Evolutionary conservation across 2,329 filamentous ascomycete genomes (phyloP).

Genomic region (Penicillium sp.): DNA sequence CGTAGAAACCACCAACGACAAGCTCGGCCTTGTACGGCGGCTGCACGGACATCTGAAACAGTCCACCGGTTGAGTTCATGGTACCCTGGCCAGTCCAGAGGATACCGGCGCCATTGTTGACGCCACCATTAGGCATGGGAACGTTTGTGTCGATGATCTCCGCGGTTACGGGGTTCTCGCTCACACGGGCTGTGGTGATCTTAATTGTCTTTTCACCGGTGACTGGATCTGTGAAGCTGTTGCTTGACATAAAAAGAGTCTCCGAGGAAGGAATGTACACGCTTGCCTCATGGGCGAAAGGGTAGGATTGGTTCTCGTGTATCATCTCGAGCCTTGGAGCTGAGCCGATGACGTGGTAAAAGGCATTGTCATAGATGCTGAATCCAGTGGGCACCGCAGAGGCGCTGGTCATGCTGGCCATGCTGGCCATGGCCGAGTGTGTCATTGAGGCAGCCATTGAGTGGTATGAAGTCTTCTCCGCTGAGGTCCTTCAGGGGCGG

Average conservation of each 20-base stretch:
- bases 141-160: conserved; percentile 41
- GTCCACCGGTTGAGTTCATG: conserved; percentile 17
- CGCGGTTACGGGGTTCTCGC: conserved; percentile 15
- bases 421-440: neutral
- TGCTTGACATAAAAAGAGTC: conserved; percentile 42
- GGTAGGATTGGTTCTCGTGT: conserved; percentile 39
- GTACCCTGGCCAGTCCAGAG: conserved; percentile 47
- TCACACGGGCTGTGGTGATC: conserved; percentile 18
- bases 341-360: conserved; percentile 36
- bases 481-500: neutral
- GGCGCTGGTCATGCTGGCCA: conserved; percentile 4
- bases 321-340: conserved; percentile 40
- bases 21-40: conserved; percentile 26
- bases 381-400: conserved; percentile 23
- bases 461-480: neutral
- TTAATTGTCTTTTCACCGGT: conserved; percentile 20
- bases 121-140: conserved; percentile 51
- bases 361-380: conserved; percentile 19
- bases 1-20: conserved; percentile 35
- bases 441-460: neutral
- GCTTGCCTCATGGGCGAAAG: conserved; percentile 53
- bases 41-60: conserved; percentile 22
- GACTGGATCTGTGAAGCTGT: conserved; percentile 26
- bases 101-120: conserved; percentile 45
- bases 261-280: conserved; percentile 37